A percentile compares a stretch with the other conserved stretches of the same genome.
These are phyloP conservation scores for Anaeromyces robustus DNA, from an alignment of 192 early-diverging fungal genomes.

Conservation along the genomic window DNA sequence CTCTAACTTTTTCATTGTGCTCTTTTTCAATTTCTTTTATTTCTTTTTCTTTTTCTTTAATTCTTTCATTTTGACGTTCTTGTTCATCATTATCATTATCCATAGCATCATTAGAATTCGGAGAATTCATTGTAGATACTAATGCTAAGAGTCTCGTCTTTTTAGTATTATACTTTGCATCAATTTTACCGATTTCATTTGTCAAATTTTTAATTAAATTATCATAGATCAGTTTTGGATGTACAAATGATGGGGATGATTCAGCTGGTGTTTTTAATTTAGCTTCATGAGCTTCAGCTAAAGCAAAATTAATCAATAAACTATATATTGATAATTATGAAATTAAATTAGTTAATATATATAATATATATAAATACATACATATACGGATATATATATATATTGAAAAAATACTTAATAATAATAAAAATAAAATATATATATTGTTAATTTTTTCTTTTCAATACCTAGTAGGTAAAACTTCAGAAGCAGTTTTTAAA, in stretches of 20 bases:
- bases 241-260: background rate
- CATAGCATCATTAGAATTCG: background rate
- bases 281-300: constrained; percentile 27
- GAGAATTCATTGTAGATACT: background rate
- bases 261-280: constrained; percentile 11
- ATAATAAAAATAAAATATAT: too few relatives aligned
- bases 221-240: constrained; percentile 19
- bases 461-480: constrained; percentile 49
- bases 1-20: constrained; percentile 31
- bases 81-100: background rate
- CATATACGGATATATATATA: too few relatives aligned
- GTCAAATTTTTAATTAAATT: constrained; percentile 17
- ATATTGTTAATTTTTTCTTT: background rate
- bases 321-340: constrained; percentile 2
- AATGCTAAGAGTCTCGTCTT: constrained; percentile 7
- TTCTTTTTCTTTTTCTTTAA: constrained; percentile 1
- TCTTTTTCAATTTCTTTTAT: constrained; percentile 8
- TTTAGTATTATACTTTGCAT: constrained; percentile 21
- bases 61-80: background rate
- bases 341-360: too few relatives aligned
- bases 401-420: background rate
- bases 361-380: constrained; percentile 1
- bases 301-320: constrained; percentile 24
- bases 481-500: constrained; percentile 50
- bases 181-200: constrained; percentile 9